Evolutionary conservation across 192 early-diverging fungal genomes (phyloP), one percentile per base, ranked within the genome.

Genomic region (Coemansia sp.): DNA sequence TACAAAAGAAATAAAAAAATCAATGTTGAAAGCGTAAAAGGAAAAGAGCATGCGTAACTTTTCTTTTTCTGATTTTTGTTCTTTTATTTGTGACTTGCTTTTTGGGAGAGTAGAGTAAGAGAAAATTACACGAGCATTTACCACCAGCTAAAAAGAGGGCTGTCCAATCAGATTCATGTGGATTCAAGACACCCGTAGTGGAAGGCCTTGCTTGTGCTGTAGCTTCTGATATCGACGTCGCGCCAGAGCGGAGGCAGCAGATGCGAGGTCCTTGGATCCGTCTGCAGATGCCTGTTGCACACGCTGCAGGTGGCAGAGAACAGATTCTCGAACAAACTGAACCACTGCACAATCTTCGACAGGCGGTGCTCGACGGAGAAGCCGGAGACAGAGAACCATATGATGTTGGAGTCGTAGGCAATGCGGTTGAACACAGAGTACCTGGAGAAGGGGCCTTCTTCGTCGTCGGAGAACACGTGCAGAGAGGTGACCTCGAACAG

Each of bases 211-310:
- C 71, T 72, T 8, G 71, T 61, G 4, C 66, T 65, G 44, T 38
- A 67, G 61, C 49, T 25, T 59, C 74, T 74, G 38, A 64, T 64
- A 25, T 74, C 74, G 25, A 71, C 64, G 50, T 75, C 79, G 8
- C 79, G 74, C 79, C 79, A 82, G 16, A 82, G 62, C 17, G 79
- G 79, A 40, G 79, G 79, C 44, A 82, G 59, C n/a, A 74, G 68
- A 61, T 82, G 79, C 10, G 74, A 76, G 11, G 79, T 76, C 22
- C 79, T 70, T 17, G 79, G 79, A 42, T 82, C 79, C 43, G 76
- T 82, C 63, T 82, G 79, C 54, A 82, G 56, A 63, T 82, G 75
- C 42, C 63, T 68, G 46, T 44, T 53, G 54, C 79, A 82, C 11
- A 73, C 72, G 48, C 74, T 76, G 59, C 79, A 82, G 4, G 79